These are phyloP conservation scores for Cercospora sp. DNA, from an alignment of 2,329 filamentous ascomycete genomes.

Conservation along the genomic window DNA sequence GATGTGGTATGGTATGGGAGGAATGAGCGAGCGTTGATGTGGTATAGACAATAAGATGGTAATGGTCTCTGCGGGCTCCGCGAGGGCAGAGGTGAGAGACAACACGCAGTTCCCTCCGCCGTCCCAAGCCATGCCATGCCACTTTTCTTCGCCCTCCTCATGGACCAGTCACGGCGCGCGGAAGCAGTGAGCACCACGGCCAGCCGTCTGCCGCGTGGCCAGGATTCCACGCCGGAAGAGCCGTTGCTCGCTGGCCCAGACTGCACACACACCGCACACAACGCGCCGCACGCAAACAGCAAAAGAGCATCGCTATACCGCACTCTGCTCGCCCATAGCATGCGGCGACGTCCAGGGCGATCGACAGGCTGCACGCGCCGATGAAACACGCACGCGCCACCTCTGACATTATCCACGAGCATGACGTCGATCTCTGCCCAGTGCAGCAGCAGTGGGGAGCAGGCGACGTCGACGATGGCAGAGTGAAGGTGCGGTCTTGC, in stretches of 20 bases:
- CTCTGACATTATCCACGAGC: neutral
- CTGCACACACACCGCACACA: neutral
- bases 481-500: too few relatives aligned
- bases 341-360: neutral
- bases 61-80: neutral
- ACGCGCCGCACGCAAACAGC: neutral
- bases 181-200: neutral
- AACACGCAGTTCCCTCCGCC: neutral
- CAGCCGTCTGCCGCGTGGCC: neutral
- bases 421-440: neutral
- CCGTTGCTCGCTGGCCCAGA: neutral
- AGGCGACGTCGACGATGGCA: neutral
- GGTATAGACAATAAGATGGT: too few relatives aligned
- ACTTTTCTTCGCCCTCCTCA: neutral
- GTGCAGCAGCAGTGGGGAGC: too few relatives aligned
- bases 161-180: conserved; percentile 1
- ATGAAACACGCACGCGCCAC: neutral
- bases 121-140: neutral
- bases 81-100: neutral
- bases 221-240: neutral
- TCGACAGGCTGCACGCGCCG: neutral
- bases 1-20: neutral
- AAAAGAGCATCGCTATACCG: too few relatives aligned
- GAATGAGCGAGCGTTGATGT: neutral
- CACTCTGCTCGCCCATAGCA: too few relatives aligned